Base-by-base conservation (phyloP, 805 yeast species). In the Trichomonascus vanleenenianus region DNA sequence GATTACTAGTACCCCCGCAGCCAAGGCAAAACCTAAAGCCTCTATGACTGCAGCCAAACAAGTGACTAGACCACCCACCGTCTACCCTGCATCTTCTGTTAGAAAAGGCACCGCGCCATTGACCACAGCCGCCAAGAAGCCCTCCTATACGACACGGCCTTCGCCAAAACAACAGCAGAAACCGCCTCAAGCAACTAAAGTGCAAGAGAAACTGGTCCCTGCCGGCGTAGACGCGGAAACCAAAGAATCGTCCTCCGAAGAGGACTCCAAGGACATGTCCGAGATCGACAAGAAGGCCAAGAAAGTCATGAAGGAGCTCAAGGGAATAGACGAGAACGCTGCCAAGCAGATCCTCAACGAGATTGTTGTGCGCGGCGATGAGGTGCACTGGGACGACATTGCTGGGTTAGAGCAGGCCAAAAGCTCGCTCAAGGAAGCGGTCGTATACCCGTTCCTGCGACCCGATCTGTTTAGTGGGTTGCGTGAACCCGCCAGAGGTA, bases 401-500 rank as follows among this genome's bases (percentile, higher is more conserved):
- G 95, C 95, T 0, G 98, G 98, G 1, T 66, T 93, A 27, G 91
- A 83, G 44, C 72, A 74, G n/a, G 96, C 97, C 2, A 93, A 91
- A 59, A 76, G 75, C 51, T 83, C 96, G 2, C 68, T 91, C 45
- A 91, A 88, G 61, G 98, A 91, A 61, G 85, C 97, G 0, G 96
- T 93, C 3, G 97, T 91, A 11, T 91, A 89, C 61, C 98, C 98
- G 19, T 89, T 91, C 59, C 65, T 93, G 52, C 73, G 97, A 43
- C 98, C 97, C 0, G 97, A 91, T 64, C 70, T 91, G 47, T 93
- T 91, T 61, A 76, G 78, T 48, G 97, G 97, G 0, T 67, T 91
- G 44, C 72, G 97, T 54, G 97, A 89, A 65, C 97, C 97, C 0
- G 89, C 95, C 0, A 69, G 95, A 48, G 97, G 97, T n/a, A 87